These are phyloP conservation scores for Podaxis sp. DNA, from an alignment of 768 basidiomycete genomes.

Conservation along the genomic window DNA sequence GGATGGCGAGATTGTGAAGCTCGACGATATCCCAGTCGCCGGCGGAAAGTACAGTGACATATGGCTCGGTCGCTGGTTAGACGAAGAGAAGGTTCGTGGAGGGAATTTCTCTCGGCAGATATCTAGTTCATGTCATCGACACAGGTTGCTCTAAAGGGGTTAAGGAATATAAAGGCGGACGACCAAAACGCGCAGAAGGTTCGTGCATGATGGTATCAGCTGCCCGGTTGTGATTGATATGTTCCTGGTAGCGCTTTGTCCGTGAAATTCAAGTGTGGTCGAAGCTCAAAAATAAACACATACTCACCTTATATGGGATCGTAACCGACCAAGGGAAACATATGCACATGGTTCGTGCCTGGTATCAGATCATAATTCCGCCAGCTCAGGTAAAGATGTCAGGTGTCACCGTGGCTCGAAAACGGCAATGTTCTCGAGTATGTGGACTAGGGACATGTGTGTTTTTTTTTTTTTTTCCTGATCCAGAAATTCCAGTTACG, in stretches of 20 bases:
- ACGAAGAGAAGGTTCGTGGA: conserved; percentile 42
- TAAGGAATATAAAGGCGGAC: conserved; percentile 43
- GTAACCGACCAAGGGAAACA: conserved; percentile 50
- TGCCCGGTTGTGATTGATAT: neutral
- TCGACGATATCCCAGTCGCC: conserved; percentile 38
- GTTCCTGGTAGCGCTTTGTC: conserved; percentile 45
- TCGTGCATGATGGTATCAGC: neutral
- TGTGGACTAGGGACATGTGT: conserved; percentile 13
- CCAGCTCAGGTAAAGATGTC: neutral
- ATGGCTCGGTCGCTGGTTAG: conserved; percentile 53
- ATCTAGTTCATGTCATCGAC: neutral
- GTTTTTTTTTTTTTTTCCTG: neutral
- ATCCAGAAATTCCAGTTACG: conserved; percentile 34
- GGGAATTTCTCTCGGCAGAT: neutral
- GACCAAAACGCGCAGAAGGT: conserved; percentile 44
- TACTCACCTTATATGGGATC: conserved; percentile 55
- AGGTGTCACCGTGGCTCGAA: conserved; percentile 66
- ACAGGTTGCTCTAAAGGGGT: conserved; percentile 57
- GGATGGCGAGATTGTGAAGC: conserved; percentile 47
- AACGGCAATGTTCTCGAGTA: conserved; percentile 57
- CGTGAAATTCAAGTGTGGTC: conserved; percentile 57
- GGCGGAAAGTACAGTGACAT: conserved; percentile 57
- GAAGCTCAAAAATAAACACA: conserved; percentile 46
- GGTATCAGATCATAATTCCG: neutral
- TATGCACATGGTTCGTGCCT: conserved; percentile 42